These are phyloP conservation scores for Fusarium sp. DNA, from an alignment of 2,329 filamentous ascomycete species.

Conservation along the genomic window DNA sequence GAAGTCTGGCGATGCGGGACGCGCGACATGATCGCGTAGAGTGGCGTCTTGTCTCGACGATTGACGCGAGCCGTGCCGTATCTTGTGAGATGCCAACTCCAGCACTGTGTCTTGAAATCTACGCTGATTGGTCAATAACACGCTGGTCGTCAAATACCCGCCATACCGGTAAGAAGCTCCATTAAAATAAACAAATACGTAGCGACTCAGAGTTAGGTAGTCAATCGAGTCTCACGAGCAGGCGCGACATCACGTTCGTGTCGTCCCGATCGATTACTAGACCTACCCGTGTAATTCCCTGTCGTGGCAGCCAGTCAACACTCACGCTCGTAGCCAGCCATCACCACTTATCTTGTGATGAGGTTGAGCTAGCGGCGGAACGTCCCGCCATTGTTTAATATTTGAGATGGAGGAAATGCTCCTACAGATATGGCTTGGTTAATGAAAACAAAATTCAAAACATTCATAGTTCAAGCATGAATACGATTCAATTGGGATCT, in stretches of 20 bases:
- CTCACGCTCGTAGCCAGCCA: not conserved
- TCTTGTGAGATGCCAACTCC: not conserved
- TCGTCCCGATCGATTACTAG: not conserved
- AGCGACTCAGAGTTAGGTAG: slow-evolving; percentile 8
- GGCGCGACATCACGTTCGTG: slow-evolving; percentile 25
- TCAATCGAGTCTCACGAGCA: slow-evolving; percentile 25
- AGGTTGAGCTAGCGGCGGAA: slow-evolving; percentile 34
- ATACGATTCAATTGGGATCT: not conserved
- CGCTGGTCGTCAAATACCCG: slow-evolving; percentile 20
- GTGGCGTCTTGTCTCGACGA: slow-evolving; percentile 29
- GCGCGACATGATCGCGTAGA: slow-evolving; percentile 43
- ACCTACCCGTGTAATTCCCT: not conserved
- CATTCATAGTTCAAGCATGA: not conserved
- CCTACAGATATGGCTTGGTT: not conserved
- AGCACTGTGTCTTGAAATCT: slow-evolving; percentile 2
- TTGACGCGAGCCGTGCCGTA: slow-evolving; percentile 27
- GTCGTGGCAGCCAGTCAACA: not conserved
- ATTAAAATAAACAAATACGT: slow-evolving; percentile 26
- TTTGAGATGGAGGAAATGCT: not conserved
- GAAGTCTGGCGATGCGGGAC: slow-evolving; percentile 1
- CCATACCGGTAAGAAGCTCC: not conserved
- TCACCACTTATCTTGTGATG: not conserved
- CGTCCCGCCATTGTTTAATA: slow-evolving; percentile 35
- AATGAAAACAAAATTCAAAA: not conserved
- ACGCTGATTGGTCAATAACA: slow-evolving; percentile 25